Conservation (phyloP, 257 asterid species). For the Nicotiana undulata region DNA sequence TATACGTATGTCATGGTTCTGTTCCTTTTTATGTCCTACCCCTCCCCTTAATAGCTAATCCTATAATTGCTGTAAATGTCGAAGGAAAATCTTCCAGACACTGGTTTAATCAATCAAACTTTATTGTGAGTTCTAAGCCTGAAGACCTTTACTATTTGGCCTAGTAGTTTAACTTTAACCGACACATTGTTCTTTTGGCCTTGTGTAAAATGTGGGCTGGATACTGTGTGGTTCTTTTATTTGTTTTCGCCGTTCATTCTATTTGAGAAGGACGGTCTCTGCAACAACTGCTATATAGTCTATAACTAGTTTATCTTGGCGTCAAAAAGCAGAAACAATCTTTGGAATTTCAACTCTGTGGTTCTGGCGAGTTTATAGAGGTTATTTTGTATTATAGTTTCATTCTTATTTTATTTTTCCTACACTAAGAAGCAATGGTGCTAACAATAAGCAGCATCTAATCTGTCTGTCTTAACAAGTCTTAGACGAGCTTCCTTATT, state of each 20-base stretch:
- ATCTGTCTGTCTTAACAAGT: neutral
- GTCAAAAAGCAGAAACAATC: neutral
- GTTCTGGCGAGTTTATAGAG: neutral
- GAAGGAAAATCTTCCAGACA: neutral
- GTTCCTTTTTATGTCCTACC: neutral
- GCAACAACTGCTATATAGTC: neutral
- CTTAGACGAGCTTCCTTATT: neutral
- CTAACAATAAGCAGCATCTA: neutral
- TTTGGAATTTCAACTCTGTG: neutral
- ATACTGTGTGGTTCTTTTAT: neutral
- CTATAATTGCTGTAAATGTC: neutral
- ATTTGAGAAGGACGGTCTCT: neutral
- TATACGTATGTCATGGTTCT: neutral
- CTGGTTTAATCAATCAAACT: neutral
- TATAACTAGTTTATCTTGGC: neutral
- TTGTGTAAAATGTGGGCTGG: neutral
- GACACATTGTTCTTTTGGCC: neutral
- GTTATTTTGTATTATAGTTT: neutral
- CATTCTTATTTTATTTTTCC: neutral
- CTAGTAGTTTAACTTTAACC: neutral
- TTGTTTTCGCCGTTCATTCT: neutral
- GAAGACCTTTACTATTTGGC: neutral
- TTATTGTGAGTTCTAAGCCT: neutral
- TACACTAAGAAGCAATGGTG: constrained; percentile 1
- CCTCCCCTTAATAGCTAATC: neutral